Evolutionary conservation across 306 rosid genomes (phyloP), one percentile per base, ranked within the genome.

Genomic region (Quercus bicolor): DNA sequence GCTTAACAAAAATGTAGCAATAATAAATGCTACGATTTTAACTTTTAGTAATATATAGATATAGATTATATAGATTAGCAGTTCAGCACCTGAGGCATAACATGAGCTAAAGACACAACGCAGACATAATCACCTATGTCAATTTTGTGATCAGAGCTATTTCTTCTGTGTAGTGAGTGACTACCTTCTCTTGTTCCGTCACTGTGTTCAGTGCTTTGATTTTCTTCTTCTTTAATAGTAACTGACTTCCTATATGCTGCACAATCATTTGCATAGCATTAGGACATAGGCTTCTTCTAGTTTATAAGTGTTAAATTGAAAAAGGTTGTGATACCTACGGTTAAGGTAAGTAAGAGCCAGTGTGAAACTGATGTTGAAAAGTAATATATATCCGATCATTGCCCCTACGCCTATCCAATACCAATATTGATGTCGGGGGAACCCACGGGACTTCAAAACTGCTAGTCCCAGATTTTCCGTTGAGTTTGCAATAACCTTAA

Each of bases 371-470:
- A 78, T 26, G 87, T 90, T 92, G 83, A 87, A 84, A 6, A 92
- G 62, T 62, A 89, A 18, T 28, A 68, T 19, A 69, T 72, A 89
- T 55, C 93, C 97, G 2, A 86, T 56, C 82, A 92, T 4, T 71
- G 85, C 97, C 14, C 84, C 97, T 24, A 48, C 75, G 26, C 93
- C 94, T 53, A 92, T 81, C 97, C 93, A 92, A 74, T 85, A 92
- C 95, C 95, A 92, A 61, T 82, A 86, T 76, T 87, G 83, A 15
- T 86, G 68, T 0, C 83, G 75, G 78, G 87, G 90, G 89, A 86
- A 87, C 21, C 88, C 90, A 2, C 90, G 89, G 10, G 89, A 78
- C 79, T 80, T 76, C 61, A 92, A 72, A 83, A 85, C 83, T 65
- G 37, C 34, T 66, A 88, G 29, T 65, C 95, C 95, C 10, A 90